Evolutionary conservation across 2,329 filamentous ascomycete genomes (phyloP).

Genomic region (Clathrospora elynae): DNA sequence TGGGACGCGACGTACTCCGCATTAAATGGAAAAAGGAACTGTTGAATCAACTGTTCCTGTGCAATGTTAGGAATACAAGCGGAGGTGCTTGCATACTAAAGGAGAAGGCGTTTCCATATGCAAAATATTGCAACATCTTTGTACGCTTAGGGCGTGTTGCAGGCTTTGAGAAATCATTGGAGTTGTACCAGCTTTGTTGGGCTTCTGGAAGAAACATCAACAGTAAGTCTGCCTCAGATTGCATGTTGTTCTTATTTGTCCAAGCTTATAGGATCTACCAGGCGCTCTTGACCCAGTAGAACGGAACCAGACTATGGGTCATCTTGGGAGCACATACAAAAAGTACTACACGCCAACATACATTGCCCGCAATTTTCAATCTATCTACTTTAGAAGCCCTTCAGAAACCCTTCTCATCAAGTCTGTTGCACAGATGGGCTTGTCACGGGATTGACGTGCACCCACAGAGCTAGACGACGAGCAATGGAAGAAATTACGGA

Average conservation of each 20-base stretch:
- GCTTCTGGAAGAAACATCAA: constrained; percentile 26
- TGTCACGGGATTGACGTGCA: constrained; percentile 18
- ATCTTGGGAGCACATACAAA: constrained; percentile 20
- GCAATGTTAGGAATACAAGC: constrained; percentile 13
- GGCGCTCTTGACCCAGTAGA: constrained; percentile 9
- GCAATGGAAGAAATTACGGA: constrained; percentile 17
- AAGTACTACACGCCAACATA: constrained; percentile 24
- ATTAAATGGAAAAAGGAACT: constrained; percentile 24
- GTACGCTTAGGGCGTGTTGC: constrained; percentile 21
- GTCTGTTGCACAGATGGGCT: constrained; percentile 22
- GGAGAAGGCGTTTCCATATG: constrained; percentile 20
- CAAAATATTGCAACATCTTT: constrained; percentile 25
- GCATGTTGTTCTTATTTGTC: constrained; percentile 4
- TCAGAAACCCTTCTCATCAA: constrained; percentile 22
- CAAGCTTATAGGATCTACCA: constrained; percentile 14
- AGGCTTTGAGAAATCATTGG: constrained; percentile 20
- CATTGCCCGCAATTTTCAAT: constrained; percentile 21
- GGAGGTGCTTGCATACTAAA: constrained; percentile 13
- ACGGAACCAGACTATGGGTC: constrained; percentile 21
- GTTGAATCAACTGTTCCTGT: constrained; percentile 22
- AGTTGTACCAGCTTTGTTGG: constrained; percentile 22
- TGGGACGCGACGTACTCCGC: constrained; percentile 17
- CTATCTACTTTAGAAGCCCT: constrained; percentile 24
- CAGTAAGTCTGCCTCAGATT: constrained; percentile 17
- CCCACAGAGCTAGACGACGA: constrained; percentile 19